These are phyloP conservation scores for Colletotrichum chrysophilum DNA, from an alignment of 2,329 filamentous ascomycete genomes.

Conservation along the genomic window DNA sequence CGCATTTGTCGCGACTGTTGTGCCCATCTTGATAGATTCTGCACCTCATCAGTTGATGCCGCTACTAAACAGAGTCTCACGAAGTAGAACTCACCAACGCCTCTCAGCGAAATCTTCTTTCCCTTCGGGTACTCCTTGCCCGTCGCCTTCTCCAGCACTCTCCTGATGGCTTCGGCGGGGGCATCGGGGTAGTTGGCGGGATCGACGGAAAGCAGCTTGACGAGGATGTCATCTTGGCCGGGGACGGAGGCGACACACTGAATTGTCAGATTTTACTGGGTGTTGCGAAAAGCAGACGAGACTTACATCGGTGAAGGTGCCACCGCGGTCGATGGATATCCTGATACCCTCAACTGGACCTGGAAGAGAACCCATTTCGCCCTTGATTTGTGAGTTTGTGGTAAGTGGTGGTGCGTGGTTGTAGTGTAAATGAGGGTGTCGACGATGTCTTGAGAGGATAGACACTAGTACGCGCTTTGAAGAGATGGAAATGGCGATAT, in stretches of 20 bases:
- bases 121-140: slow-evolving; percentile 34
- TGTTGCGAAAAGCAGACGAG: slow-evolving; percentile 46
- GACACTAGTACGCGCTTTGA: neutral
- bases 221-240: slow-evolving; percentile 64
- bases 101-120: slow-evolving; percentile 21
- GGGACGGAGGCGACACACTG: slow-evolving; percentile 16
- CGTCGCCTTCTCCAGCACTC: slow-evolving; percentile 39
- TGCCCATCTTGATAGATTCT: slow-evolving; percentile 79
- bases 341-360: slow-evolving; percentile 17
- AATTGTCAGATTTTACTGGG: neutral
- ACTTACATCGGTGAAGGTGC: slow-evolving; percentile 70
- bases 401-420: neutral
- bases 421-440: neutral
- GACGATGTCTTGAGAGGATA: neutral
- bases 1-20: slow-evolving; percentile 79
- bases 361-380: slow-evolving; percentile 6
- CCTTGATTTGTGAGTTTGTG: neutral
- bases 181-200: slow-evolving; percentile 76
- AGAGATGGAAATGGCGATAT: neutral
- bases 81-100: slow-evolving; percentile 26
- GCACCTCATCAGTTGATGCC: neutral
- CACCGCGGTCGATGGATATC: slow-evolving; percentile 34
- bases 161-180: slow-evolving; percentile 73
- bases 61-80: accelerated
- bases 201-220: slow-evolving; percentile 76